These are phyloP conservation scores for Rhizopogon roseolus DNA, from an alignment of 768 basidiomycete genomes.

Conservation along the genomic window DNA sequence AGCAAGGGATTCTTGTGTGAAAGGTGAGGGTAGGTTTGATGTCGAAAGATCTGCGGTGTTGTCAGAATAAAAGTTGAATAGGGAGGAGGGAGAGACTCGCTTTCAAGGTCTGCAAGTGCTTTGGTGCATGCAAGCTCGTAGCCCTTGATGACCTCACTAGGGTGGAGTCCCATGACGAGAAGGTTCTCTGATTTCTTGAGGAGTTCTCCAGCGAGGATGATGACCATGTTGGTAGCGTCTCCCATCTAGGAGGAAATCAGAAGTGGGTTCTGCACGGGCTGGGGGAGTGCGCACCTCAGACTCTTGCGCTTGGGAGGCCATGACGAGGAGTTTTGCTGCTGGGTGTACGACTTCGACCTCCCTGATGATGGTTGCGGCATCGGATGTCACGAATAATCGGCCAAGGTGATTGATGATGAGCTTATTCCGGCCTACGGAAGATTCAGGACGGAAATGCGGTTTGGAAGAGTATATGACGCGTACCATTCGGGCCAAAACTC, in stretches of 20 bases:
- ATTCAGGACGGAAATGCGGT: slow-evolving; percentile 3
- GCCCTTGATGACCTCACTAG: slow-evolving; percentile 91
- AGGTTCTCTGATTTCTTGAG: slow-evolving; percentile 91
- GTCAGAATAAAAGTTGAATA: slow-evolving; percentile 7
- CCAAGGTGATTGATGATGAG: slow-evolving; percentile 97
- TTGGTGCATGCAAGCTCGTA: slow-evolving; percentile 89
- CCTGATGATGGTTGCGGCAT: slow-evolving; percentile 97
- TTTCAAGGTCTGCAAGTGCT: slow-evolving; percentile 83
- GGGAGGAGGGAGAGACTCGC: slow-evolving; percentile 44
- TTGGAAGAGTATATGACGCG: slow-evolving; percentile 21
- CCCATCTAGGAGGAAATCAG: slow-evolving; percentile 66
- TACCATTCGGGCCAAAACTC: slow-evolving; percentile 94
- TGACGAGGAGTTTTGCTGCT: slow-evolving; percentile 97
- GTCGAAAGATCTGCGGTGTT: slow-evolving; percentile 57
- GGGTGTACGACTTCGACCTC: slow-evolving; percentile 99
- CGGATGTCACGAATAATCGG: slow-evolving; percentile 93
- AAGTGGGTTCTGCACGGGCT: neutral
- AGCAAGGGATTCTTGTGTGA: slow-evolving; percentile 63
- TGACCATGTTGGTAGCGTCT: slow-evolving; percentile 91
- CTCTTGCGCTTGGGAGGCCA: slow-evolving; percentile 97
- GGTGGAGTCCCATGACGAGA: slow-evolving; percentile 94
- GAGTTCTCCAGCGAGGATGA: slow-evolving; percentile 94
- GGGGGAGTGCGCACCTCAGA: slow-evolving; percentile 58
- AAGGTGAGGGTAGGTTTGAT: slow-evolving; percentile 63
- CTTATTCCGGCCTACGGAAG: slow-evolving; percentile 80